A percentile compares a stretch with the other conserved stretches of the same genome.
phyloP scores from a whole-genome alignment of 495 filamentous ascomycete genomes.

The Aspergillus sclerotiicarbonarius region DNA sequence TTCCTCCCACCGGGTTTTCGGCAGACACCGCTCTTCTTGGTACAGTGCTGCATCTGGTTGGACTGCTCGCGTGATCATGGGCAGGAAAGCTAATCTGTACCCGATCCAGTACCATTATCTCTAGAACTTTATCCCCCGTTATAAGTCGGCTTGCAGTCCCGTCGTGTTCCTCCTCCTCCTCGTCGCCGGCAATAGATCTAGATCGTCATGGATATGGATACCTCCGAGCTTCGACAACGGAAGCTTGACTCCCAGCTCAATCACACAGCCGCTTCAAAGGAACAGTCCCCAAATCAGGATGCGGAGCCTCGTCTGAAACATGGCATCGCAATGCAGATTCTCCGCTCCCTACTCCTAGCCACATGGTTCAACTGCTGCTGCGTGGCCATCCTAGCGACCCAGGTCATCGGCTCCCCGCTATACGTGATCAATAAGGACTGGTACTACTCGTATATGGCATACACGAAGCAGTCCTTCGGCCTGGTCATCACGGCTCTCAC shows the following conservation, averaged over 20 bases:
- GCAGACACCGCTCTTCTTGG: slow-evolving; percentile 13
- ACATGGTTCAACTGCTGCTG: slow-evolving; percentile 64
- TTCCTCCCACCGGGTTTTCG: slow-evolving; percentile 4
- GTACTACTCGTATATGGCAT: slow-evolving; percentile 65
- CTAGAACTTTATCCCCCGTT: background rate
- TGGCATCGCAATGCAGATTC: slow-evolving; percentile 59
- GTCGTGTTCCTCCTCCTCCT: background rate
- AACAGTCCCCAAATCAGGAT: slow-evolving; percentile 19
- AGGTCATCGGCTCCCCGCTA: slow-evolving; percentile 56
- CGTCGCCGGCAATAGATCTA: no score
- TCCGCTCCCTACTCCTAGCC: slow-evolving; percentile 61
- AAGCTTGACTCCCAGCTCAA: slow-evolving; percentile 24
- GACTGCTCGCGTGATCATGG: slow-evolving; percentile 8
- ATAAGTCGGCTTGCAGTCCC: background rate
- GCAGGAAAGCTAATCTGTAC: background rate
- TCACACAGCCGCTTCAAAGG: background rate
- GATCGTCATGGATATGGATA: slow-evolving; percentile 44
- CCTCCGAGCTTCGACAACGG: slow-evolving; percentile 42
- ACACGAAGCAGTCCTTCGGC: slow-evolving; percentile 63
- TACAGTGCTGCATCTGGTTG: background rate
- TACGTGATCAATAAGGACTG: slow-evolving; percentile 59
- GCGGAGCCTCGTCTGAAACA: slow-evolving; percentile 59
- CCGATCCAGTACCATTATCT: background rate
- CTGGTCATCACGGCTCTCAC: slow-evolving; percentile 59
- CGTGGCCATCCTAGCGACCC: slow-evolving; percentile 50